Base-by-base conservation (phyloP, 2,329 filamentous ascomycete genomes). In the Tolypocladium inflatum region DNA sequence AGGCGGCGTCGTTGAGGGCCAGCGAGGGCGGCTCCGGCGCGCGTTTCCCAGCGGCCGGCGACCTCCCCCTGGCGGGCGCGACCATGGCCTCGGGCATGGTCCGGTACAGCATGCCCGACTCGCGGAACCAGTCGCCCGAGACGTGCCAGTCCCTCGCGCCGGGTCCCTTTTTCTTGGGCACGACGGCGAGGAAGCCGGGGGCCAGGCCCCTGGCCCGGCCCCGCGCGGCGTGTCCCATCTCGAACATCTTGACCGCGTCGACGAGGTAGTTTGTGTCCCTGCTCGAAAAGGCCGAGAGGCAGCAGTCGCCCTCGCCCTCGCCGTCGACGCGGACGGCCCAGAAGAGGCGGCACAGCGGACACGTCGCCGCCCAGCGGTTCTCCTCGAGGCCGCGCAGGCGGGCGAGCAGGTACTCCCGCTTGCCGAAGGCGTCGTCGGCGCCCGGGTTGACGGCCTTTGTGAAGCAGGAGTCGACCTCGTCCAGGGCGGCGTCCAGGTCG, bases 191-290 rank as follows among this genome's bases (percentile, higher is more conserved):
- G 26, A 68, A 73, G 2, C 64, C 68, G 19, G 67, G 68, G 15
- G 67, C 67, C 43, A 64, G 60, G 8, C 70, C 70, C 50, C 61
- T 68, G 35, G 54, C 63, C 59, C 67, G 68, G 33, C 60, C 63
- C 48, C 64, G 67, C 37, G 68, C 63, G 1, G 68, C 56, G 55
- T 72, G 70, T 11, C 65, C 64, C 57, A 69, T 65, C 5, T 71
- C 68, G 54, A 66, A 69, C 65, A 73, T 65, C 54, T 63, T 65
- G 35, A 64, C 57, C 4, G 64, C 62, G 58, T 72, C 69, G 30
- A 73, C 65, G 55, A 73, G 61, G 55, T 72, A 72, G 56, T 66
- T 72, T 17, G 67, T 70, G 57, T 73, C 70, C 21, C 70, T 64
- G 37, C 63, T 70, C 35, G 70, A 73, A 51, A 73, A 69, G 1